A percentile compares a stretch with the other conserved stretches of the same genome.
Evolutionary conservation across 2,329 filamentous ascomycete species (phyloP).

Genomic region (Neocatenulostroma microsporum): DNA sequence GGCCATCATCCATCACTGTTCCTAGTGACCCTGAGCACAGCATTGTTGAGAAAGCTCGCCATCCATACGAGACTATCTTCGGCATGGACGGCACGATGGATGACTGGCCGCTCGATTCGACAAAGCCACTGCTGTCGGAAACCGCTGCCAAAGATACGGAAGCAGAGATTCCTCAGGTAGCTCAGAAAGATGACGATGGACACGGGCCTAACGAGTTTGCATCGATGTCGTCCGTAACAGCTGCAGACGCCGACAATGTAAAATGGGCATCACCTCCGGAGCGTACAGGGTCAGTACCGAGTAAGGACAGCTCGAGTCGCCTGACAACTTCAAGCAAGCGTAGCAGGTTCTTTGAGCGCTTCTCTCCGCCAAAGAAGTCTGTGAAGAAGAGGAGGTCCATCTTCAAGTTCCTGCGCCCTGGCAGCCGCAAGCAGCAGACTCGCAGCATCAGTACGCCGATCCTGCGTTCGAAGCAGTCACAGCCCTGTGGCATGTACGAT

Average conservation of each 20-base stretch:
- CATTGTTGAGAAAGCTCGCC: no score
- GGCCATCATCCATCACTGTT: no score
- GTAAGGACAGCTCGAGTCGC: conserved; percentile 18
- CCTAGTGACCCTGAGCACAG: no score
- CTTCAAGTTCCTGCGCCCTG: conserved; percentile 22
- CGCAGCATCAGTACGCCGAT: conserved; percentile 22
- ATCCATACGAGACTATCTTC: no score
- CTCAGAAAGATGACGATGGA: no score
- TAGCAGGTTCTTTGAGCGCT: conserved; percentile 16
- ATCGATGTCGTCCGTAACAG: not conserved
- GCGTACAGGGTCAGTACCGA: conserved; percentile 2
- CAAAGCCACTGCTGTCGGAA: no score
- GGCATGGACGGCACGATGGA: no score
- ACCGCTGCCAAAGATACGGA: no score
- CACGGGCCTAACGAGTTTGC: no score
- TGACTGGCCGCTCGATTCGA: no score
- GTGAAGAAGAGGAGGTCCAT: conserved; percentile 24
- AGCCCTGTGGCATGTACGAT: conserved; percentile 10
- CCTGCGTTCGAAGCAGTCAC: conserved; percentile 7
- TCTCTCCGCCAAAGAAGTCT: conserved; percentile 17
- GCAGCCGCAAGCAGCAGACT: conserved; percentile 15
- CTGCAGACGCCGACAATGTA: not conserved
- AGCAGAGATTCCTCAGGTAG: no score
- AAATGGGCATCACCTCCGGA: not conserved
- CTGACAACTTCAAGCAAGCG: conserved; percentile 12